Conservation (phyloP, 768 basidiomycete species). For the Tricholoma sp. region DNA sequence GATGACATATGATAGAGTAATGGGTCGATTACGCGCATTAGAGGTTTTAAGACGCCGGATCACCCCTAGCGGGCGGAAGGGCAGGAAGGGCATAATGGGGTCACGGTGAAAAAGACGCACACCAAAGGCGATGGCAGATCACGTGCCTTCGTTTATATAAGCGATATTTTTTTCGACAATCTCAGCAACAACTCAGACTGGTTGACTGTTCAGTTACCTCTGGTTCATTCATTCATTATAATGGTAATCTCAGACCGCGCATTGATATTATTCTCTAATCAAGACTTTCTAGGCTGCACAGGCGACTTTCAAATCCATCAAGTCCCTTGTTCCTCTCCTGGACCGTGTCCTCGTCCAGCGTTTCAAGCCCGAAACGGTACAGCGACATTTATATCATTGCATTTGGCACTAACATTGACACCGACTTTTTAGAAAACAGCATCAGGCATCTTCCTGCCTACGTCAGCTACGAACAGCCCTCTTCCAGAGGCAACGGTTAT, state of each 20-base stretch:
- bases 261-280: neutral
- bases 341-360: constrained; percentile 97
- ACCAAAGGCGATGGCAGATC: no score
- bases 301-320: constrained; percentile 95
- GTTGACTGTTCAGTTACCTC: neutral
- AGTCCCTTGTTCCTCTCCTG: constrained; percentile 81
- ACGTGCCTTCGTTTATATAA: no score
- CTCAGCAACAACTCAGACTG: no score
- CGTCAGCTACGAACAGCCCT: constrained; percentile 76
- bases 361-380: constrained; percentile 92
- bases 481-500: constrained; percentile 98
- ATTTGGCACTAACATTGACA: neutral
- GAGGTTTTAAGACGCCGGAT: neutral
- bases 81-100: no score
- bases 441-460: constrained; percentile 91
- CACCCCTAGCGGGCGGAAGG: no score
- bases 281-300: constrained; percentile 58
- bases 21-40: neutral
- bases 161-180: no score
- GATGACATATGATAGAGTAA: neutral
- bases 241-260: neutral
- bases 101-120: no score
- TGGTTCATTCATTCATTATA: neutral
- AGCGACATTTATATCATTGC: neutral
- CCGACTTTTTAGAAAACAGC: constrained; percentile 81